These are phyloP conservation scores for Sequoiadendron giganteum DNA, from an alignment of 75 land plant species.

Conservation along the genomic window DNA sequence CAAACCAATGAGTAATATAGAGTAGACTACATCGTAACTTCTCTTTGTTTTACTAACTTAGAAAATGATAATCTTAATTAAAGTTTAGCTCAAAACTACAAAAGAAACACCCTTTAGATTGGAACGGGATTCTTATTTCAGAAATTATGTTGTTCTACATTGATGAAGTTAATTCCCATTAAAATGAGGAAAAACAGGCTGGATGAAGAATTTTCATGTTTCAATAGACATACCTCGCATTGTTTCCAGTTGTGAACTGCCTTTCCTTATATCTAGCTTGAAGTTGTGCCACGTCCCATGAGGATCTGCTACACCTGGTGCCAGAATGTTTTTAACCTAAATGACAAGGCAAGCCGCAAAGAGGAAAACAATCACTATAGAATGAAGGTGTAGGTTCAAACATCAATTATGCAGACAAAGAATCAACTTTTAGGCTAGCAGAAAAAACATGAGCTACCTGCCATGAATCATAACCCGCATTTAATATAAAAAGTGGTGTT, in stretches of 20 bases:
- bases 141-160: not conserved
- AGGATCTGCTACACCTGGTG: conserved; percentile 53
- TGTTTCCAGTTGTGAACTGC: conserved; percentile 26
- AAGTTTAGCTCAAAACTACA: not conserved
- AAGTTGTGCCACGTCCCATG: conserved; percentile 44
- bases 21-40: too few species aligned
- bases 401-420: not conserved
- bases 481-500: conserved; percentile 62
- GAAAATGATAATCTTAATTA: not conserved
- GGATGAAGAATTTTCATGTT: not conserved
- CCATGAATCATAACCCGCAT: conserved; percentile 86
- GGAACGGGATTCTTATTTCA: not conserved
- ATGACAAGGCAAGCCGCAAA: not conserved
- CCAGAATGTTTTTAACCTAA: conserved; percentile 61
- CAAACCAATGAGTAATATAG: not conserved
- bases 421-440: not conserved
- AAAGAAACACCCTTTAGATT: not conserved
- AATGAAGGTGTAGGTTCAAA: not conserved
- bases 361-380: not conserved
- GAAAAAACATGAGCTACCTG: conserved; percentile 46
- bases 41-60: not conserved
- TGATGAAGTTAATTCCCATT: not conserved
- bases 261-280: conserved; percentile 32
- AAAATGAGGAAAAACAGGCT: not conserved
- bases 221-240: conserved; percentile 47